Percentiles rank a stretch among this genome's conserved stretches.
Evolutionary conservation across 148 eudicot genomes (phyloP).

Genomic region (Diospyros kaki): DNA sequence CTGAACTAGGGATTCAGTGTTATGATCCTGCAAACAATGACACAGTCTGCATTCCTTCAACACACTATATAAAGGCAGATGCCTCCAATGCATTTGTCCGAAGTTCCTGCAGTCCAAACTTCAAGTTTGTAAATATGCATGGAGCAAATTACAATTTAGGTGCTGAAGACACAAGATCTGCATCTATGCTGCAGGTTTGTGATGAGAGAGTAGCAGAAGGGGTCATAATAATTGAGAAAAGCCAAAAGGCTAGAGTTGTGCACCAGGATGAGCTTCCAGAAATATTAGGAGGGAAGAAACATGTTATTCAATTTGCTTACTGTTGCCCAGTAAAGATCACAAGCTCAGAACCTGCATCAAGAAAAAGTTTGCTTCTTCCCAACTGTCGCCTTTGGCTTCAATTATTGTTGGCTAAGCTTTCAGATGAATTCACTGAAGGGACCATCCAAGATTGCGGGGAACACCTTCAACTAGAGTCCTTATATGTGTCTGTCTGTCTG

Average conservation of each 20-base stretch:
- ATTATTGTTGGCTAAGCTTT: slow-evolving; percentile 24
- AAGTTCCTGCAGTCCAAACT: slow-evolving; percentile 59
- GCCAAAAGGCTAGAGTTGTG: slow-evolving; percentile 44
- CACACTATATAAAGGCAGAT: slow-evolving; percentile 53
- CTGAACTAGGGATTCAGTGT: slow-evolving; percentile 63
- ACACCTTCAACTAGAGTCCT: slow-evolving; percentile 31
- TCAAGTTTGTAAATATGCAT: slow-evolving; percentile 42
- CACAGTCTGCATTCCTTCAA: slow-evolving; percentile 51
- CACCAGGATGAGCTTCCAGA: slow-evolving; percentile 57
- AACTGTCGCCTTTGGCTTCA: slow-evolving; percentile 23
- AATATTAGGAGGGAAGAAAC: slow-evolving; percentile 32
- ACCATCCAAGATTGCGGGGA: slow-evolving; percentile 32
- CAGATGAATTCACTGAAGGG: slow-evolving; percentile 20
- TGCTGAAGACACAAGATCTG: slow-evolving; percentile 2
- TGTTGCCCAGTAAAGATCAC: slow-evolving; percentile 34
- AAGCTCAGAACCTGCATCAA: slow-evolving; percentile 8
- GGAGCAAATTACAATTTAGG: slow-evolving; percentile 26
- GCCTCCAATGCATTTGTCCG: slow-evolving; percentile 49
- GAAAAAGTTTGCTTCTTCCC: not conserved
- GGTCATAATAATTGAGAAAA: slow-evolving; percentile 37
- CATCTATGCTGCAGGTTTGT: slow-evolving; percentile 36
- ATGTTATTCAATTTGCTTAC: slow-evolving; percentile 30
- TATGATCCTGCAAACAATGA: slow-evolving; percentile 76
- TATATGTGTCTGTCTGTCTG: slow-evolving; percentile 27
- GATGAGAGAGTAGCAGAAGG: slow-evolving; percentile 73